Conservation (phyloP, 192 early-diverging fungal species). For the Umbelopsis ramanniana region DNA sequence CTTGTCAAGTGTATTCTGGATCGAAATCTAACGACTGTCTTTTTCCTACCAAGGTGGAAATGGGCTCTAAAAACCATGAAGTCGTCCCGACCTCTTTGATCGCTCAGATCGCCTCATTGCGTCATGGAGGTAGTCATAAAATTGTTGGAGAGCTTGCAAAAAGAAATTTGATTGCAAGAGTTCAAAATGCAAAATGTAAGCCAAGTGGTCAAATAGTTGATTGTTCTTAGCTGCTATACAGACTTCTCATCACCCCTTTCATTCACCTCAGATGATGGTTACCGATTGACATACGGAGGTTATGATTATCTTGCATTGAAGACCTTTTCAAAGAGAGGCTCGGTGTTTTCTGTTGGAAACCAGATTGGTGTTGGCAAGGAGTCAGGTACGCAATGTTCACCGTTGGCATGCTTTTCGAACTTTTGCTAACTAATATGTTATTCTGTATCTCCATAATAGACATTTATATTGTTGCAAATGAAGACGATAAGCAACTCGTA, state of each 20-base stretch:
- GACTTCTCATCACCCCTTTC: slow-evolving; percentile 46
- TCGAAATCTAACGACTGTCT: not conserved
- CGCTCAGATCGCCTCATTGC: slow-evolving; percentile 90
- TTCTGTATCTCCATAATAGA: slow-evolving; percentile 49
- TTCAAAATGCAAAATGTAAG: slow-evolving; percentile 81
- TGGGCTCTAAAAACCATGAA: slow-evolving; percentile 98
- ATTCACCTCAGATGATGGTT: slow-evolving; percentile 79
- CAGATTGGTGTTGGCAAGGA: slow-evolving; percentile 99
- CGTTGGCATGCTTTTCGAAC: not conserved
- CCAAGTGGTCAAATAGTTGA: not conserved
- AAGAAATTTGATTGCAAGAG: slow-evolving; percentile 87
- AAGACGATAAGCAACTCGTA: slow-evolving; percentile 88
- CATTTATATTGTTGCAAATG: slow-evolving; percentile 96
- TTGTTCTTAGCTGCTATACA: slow-evolving; percentile 47
- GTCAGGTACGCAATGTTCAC: slow-evolving; percentile 56
- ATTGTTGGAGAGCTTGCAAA: slow-evolving; percentile 86
- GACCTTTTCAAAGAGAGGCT: slow-evolving; percentile 86
- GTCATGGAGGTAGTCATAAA: slow-evolving; percentile 85
- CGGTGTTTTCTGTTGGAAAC: slow-evolving; percentile 94
- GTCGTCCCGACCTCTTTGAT: slow-evolving; percentile 93
- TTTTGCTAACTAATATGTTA: not conserved
- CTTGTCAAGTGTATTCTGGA: not conserved
- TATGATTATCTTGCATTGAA: slow-evolving; percentile 98
- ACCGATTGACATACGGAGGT: slow-evolving; percentile 97
- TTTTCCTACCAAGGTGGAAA: slow-evolving; percentile 72